Evolutionary conservation across 2,329 filamentous ascomycete species (phyloP), one percentile per base, ranked within the genome.

Genomic region (Talaromyces sp.): DNA sequence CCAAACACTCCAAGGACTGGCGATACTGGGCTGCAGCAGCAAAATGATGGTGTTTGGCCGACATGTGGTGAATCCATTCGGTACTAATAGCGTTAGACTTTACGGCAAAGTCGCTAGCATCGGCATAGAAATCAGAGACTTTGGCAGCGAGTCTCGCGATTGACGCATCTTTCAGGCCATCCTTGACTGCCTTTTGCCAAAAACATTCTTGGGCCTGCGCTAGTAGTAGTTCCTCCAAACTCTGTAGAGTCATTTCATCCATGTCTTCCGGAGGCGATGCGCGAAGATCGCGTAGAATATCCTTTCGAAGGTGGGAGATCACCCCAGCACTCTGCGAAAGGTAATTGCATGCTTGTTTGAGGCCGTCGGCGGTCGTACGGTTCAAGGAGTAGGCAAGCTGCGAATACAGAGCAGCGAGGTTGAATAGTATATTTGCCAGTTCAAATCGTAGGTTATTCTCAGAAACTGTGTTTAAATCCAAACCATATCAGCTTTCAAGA

Each of bases 31-130:
- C 95, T 0, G 95, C 95, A 0, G 92, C 94, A 1, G 94, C 93
- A 77, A 99, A 98, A 75, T 98, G 95, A 72, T 97, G 91, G 71
- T 98, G 93, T 74, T 98, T 99, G 5, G 94, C 95, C 30, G 90
- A 93, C 85, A 96, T 93, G 73, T 98, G 94, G 75, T 98, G 94
- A 68, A 99, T 97, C 95, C 94, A 98, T 65, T 95, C 90, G 61
- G 90, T 93, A 73, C 91, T 95, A 67, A 98, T 88, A 16, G 91
- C 88, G 69, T 96, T 89, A 65, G 92, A 96, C 75, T 92, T 91
- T 72, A 96, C 87, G 9, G 92, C 93, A 65, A 88, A 89, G 68
- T 97, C 94, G 6, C 90, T 88, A 0, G 93, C 92, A 59, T 88
- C 81, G 59, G 87, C 90, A 76, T 98, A 99, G 51, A 96, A 85